Base-by-base conservation (phyloP, 139 green algal species). In the Eudorina sp. region DNA sequence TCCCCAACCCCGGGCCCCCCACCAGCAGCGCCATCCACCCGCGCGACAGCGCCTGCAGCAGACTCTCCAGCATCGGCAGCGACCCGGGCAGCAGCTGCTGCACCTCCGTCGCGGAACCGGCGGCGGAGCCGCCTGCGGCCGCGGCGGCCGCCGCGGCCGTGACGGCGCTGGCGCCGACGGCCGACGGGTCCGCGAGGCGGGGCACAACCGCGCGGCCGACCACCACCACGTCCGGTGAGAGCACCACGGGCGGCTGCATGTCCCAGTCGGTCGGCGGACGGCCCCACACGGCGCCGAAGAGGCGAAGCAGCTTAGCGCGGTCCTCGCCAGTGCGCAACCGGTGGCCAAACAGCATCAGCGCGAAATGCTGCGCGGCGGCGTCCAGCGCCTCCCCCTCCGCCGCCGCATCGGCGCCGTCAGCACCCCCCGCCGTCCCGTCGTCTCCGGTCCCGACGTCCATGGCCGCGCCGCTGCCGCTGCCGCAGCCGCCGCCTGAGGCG, bases 11-110 rank as follows among this genome's bases (percentile, higher is more conserved):
- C 11, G 90, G 34, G 0, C 74, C 78, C 2, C 95, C 96, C 64
- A 97, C 95, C 45, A 98, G 92, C 72, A 98, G 81, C 70, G 86
- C 90, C 94, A 97, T 97, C 95, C 96, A 98, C 38, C 93, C 90
- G 5, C 72, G 86, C 19, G 53, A 87, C 29, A 90, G 86, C 34
- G 90, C 78, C 29, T 90, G 84, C 14, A 91, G 55, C 31, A 95
- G 62, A 38, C 88, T 94, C 92, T 99, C 96, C 77, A 98, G 93
- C 38, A 94, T 86, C 0, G 90, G 90, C 60, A 94, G 74, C 83
- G 96, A 91, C 53, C 90, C 92, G n/a, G 84, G 76, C 40, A 98
- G 92, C 66, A 98, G 90, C 40, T 90, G 64, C 38, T 88, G 77
- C 66, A 75, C 68, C 11, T 25, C 19, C 1, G 81, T 43, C 6